A percentile compares a stretch with the other conserved stretches of the same genome.
These are phyloP conservation scores for Pulveroboletus sp. DNA, from an alignment of 768 basidiomycete species.

Conservation along the genomic window DNA sequence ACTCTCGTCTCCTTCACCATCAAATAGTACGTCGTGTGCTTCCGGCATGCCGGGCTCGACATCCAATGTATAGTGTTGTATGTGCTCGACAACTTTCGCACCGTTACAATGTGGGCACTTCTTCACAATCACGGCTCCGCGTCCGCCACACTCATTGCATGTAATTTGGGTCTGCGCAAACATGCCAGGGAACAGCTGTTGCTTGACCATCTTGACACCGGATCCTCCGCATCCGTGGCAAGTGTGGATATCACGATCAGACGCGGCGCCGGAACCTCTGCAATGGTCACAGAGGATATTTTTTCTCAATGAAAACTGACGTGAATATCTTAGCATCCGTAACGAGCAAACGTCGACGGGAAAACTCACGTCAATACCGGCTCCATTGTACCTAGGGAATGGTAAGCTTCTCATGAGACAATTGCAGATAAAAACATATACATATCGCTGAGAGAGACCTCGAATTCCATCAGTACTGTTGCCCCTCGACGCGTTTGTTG, in stretches of 20 bases:
- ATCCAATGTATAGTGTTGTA: constrained; percentile 80
- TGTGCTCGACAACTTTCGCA: constrained; percentile 74
- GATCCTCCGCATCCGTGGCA: constrained; percentile 81
- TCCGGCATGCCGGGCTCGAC: constrained; percentile 88
- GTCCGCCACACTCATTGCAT: constrained; percentile 81
- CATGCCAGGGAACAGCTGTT: constrained; percentile 97
- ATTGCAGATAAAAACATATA: constrained; percentile 31
- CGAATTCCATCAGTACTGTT: constrained; percentile 74
- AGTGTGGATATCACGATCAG: constrained; percentile 81
- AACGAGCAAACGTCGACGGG: background rate
- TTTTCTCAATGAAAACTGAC: constrained; percentile 88
- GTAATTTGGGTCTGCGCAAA: constrained; percentile 82
- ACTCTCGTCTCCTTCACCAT: constrained; percentile 94
- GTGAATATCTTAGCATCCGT: constrained; percentile 1
- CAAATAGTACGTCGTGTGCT: constrained; percentile 87
- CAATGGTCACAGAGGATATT: constrained; percentile 95
- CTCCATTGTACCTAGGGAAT: constrained; percentile 66
- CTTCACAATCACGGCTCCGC: constrained; percentile 72
- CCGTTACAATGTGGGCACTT: constrained; percentile 81
- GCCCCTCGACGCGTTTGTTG: constrained; percentile 74
- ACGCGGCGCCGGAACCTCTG: constrained; percentile 90
- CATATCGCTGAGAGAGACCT: constrained; percentile 84
- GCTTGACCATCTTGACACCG: constrained; percentile 80
- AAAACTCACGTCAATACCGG: constrained; percentile 70
- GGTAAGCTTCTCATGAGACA: constrained; percentile 1